Conservation (phyloP, 805 yeast genomes). For the Candida qinlingensis region DNA sequence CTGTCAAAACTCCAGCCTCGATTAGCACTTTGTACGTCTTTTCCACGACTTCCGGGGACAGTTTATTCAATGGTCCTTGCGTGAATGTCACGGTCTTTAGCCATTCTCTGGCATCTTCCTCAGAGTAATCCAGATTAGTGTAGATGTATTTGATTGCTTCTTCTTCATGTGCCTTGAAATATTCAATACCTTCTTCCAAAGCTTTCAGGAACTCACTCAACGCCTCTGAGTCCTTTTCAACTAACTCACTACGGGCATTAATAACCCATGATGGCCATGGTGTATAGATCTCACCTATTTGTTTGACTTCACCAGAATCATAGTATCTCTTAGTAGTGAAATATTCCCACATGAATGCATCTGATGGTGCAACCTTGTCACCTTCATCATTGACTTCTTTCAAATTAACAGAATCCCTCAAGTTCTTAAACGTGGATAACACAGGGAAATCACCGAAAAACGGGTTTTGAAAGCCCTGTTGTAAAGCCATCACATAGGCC, state of each 20-base stretch:
- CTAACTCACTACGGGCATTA: conserved; percentile 41
- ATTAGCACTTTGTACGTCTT: conserved; percentile 54
- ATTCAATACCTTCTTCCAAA: conserved; percentile 60
- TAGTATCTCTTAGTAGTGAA: conserved; percentile 85
- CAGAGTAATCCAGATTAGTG: conserved; percentile 65
- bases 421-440: conserved; percentile 62
- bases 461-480: conserved; percentile 47
- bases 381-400: conserved; percentile 13
- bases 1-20: conserved; percentile 54
- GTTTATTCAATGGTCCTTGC: conserved; percentile 35
- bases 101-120: conserved; percentile 80
- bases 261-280: conserved; percentile 98
- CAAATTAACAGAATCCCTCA: conserved; percentile 74
- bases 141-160: conserved; percentile 65
- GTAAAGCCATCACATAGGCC: conserved; percentile 77
- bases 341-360: conserved; percentile 95
- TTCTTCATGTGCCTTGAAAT: conserved; percentile 54
- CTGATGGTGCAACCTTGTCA: conserved; percentile 43
- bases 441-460: conserved; percentile 50
- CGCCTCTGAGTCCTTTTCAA: conserved; percentile 26
- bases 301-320: conserved; percentile 72
- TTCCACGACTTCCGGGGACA: conserved; percentile 43
- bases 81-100: conserved; percentile 64
- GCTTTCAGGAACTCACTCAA: conserved; percentile 42
- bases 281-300: conserved; percentile 83